These are phyloP conservation scores for Phoenix roebelenii DNA, from an alignment of 176 grass and related monocot species.

Conservation along the genomic window DNA sequence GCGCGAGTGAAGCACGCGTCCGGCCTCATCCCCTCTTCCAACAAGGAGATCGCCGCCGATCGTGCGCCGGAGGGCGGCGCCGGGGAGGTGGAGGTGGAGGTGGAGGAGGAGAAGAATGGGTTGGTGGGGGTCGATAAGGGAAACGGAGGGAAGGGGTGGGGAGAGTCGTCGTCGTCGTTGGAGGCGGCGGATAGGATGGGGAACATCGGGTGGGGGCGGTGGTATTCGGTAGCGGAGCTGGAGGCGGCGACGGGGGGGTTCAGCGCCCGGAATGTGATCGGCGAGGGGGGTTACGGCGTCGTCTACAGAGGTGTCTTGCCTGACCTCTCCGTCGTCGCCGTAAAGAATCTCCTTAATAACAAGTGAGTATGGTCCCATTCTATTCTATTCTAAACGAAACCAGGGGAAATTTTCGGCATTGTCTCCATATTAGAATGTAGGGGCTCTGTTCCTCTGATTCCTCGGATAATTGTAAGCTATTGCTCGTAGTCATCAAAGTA, in stretches of 20 bases:
- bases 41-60: constrained; percentile 15
- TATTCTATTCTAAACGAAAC: too few relatives aligned
- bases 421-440: too few relatives aligned
- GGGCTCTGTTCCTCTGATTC: too few relatives aligned
- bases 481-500: too few relatives aligned
- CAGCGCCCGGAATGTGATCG: constrained; percentile 47
- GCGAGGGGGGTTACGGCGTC: constrained; percentile 75
- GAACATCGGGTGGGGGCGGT: constrained; percentile 86
- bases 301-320: constrained; percentile 81
- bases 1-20: constrained; percentile 43
- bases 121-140: neutral
- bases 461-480: too few relatives aligned
- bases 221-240: constrained; percentile 76
- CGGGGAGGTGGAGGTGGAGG: constrained; percentile 24
- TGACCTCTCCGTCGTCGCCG: constrained; percentile 65
- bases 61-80: too few relatives aligned
- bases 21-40: constrained; percentile 31
- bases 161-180: constrained; percentile 15
- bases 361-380: constrained; percentile 48
- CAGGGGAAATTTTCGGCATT: too few relatives aligned
- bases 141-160: constrained; percentile 11
- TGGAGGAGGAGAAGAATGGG: constrained; percentile 2
- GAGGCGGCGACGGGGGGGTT: constrained; percentile 64
- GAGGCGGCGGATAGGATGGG: constrained; percentile 5
- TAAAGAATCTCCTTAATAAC: constrained; percentile 82